A percentile compares a stretch with the other conserved stretches of the same genome.
Conservation (phyloP, 1,284 basidiomycete species). For the Trametes hirsuta region DNA sequence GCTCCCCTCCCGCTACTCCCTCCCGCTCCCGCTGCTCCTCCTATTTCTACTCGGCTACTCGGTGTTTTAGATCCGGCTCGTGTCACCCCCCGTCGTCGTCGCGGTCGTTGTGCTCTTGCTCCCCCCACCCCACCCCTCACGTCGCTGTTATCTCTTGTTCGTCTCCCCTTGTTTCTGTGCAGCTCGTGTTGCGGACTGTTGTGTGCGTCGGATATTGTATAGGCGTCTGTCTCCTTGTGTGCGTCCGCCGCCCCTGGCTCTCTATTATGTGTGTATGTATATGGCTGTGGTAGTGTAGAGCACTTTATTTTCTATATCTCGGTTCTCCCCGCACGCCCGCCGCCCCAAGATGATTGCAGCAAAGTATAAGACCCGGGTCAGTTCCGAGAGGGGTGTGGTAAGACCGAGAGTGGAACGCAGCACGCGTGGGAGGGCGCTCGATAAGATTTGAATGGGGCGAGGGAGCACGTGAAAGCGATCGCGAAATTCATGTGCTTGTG, state of each 20-base stretch:
- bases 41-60: neutral
- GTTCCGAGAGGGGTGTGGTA: neutral
- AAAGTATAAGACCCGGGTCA: neutral
- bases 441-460: conserved; percentile 22
- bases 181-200: conserved; percentile 16
- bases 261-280: conserved; percentile 29
- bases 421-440: conserved; percentile 3
- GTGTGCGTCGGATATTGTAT: conserved; percentile 22
- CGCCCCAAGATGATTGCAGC: no score
- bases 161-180: neutral
- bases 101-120: neutral
- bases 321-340: neutral
- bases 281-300: conserved; percentile 25
- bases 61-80: neutral
- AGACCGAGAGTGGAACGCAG: neutral
- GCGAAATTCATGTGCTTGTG: conserved; percentile 26
- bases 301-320: conserved; percentile 19
- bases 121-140: neutral
- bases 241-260: neutral
- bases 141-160: neutral
- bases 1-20: neutral
- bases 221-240: conserved; percentile 4
- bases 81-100: neutral
- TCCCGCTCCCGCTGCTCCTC: neutral
- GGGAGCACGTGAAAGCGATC: conserved; percentile 25